Percentiles rank a stretch among this genome's conserved stretches.
Conservation (phyloP, 176 grass and related monocot genomes). For the Thinopyrum elongatum region DNA sequence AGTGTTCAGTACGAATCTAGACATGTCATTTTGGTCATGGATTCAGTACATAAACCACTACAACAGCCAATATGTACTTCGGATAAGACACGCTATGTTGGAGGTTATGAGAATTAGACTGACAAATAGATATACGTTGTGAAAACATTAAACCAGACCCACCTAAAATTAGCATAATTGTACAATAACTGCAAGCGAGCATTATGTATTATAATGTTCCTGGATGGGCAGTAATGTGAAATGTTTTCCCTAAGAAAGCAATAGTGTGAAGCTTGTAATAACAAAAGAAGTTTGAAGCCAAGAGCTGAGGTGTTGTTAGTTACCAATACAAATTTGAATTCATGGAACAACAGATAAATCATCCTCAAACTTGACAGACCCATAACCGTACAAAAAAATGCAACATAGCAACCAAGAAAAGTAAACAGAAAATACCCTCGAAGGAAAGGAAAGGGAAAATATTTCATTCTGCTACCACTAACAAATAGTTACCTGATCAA, state of each 20-base stretch:
- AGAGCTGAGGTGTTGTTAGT: neutral
- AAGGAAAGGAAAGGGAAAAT: neutral
- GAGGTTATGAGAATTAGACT: no score
- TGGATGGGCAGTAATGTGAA: neutral
- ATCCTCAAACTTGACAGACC: neutral
- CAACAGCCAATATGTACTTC: no score
- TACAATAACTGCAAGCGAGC: no score
- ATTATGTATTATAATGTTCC: neutral
- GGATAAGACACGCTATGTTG: no score
- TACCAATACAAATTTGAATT: neutral
- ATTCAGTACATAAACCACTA: no score
- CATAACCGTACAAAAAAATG: neutral
- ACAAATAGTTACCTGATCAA: neutral
- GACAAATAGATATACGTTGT: no score
- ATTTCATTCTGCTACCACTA: neutral
- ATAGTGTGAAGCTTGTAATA: neutral
- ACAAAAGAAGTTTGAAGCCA: neutral
- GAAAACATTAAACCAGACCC: no score
- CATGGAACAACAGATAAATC: neutral
- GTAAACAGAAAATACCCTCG: neutral
- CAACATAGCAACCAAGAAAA: neutral
- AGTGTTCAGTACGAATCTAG: neutral
- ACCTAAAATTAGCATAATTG: no score
- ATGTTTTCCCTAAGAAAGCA: neutral
- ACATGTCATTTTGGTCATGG: no score